Base-by-base conservation (phyloP, 2,329 filamentous ascomycete genomes). In the Botrytis paeoniae region DNA sequence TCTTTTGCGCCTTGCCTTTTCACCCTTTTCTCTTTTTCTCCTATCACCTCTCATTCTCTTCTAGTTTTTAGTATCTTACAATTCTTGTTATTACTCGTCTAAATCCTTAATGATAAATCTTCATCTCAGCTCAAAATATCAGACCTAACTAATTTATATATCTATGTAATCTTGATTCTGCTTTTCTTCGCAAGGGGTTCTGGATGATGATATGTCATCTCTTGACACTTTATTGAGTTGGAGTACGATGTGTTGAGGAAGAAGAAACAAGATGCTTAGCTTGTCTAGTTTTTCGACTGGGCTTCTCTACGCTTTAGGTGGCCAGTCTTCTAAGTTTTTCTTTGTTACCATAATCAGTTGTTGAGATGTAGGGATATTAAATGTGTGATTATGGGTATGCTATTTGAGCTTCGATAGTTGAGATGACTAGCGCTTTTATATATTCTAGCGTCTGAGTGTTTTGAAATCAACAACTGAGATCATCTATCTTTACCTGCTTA, bases 81-180 rank as follows among this genome's bases (percentile, higher is more conserved):
- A 1, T n/a, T 16, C 12, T n/a, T 29, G 5, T 29, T 14, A 29
- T 54, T 16, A 54, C n/a, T 54, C n/a, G 14, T 54, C n/a, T 18
- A 29, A 16, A 8, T 29, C 3, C 3, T 54, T 1, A 18, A 29
- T n/a, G 8, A 12, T 18, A n/a, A 14, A n/a, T 14, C 22, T 4
- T 29, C 1, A 29, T 54, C 6, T 54, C 48, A 16, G n/a, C 5
- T n/a, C 48, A 7, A 54, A n/a, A n/a, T 29, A 54, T 29, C 14
- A 6, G 0, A 18, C 2, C 12, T 4, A 18, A 29, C 1, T 6
- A 7, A 54, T 1, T 8, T 18, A n/a, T n/a, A n/a, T 18, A 18
- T 29, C 45, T 16, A 7, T 16, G 51, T 9, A 54, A 29, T 29
- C n/a, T 29, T 29, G n/a, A 18, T 29, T 54, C 51, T 16, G 25